Conservation (phyloP, 1,284 basidiomycete species). For the Cutaneotrichosporon mucoides region DNA sequence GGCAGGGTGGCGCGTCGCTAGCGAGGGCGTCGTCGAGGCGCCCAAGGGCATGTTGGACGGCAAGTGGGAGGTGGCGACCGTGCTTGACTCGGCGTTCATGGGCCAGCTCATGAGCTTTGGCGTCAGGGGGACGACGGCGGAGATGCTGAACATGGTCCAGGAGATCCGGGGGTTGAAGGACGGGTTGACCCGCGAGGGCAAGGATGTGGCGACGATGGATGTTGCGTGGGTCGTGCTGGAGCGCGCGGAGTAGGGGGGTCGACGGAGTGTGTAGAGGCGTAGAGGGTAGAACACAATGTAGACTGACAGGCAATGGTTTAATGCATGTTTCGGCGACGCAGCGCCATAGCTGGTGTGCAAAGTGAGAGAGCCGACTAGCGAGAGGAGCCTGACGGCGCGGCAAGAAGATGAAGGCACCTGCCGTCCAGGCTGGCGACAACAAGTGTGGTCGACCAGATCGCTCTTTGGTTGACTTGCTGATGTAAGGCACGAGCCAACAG, state of each 20-base stretch:
- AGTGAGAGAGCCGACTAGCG: no score
- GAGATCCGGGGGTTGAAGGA: conserved; percentile 1
- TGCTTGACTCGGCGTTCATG: not conserved
- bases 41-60: conserved; percentile 3
- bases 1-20: not conserved
- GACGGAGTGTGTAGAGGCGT: no score
- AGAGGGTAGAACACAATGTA: no score
- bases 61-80: not conserved
- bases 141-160: not conserved
- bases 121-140: not conserved
- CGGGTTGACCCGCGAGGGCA: not conserved
- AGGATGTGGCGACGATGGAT: conserved; percentile 2
- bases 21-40: not conserved
- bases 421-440: no score
- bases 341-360: no score
- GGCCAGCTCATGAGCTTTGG: not conserved
- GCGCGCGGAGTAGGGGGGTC: not conserved
- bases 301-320: no score
- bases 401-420: no score
- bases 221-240: conserved; percentile 2
- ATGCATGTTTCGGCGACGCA: no score
- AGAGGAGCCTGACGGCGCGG: no score
- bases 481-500: no score
- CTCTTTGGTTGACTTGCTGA: no score
- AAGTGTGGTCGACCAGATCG: no score